Evolutionary conservation across 176 grass and related monocot species (phyloP), one percentile per base, ranked within the genome.

Genomic region (Carex scoparia): DNA sequence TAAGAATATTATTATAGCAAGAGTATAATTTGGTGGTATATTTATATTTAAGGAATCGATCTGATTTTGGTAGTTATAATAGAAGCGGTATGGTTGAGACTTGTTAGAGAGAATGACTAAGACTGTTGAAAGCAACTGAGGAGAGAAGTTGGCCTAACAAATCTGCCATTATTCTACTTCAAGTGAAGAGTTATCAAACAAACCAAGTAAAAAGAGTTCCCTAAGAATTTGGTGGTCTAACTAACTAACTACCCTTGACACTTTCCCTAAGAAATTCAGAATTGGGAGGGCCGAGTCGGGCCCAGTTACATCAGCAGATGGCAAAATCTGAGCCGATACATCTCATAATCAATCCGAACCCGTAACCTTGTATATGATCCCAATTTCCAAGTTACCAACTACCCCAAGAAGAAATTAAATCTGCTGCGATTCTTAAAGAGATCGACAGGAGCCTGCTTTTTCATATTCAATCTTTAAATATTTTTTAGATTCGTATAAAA

Each of bases 111-210:
- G 38, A 63, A 0, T 49, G n/a, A 82, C 30, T 46, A 35, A 28
- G 60, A 82, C 18, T 27, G 54, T 53, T 61, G 15, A 64, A 46
- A 75, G 19, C 71, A 55, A 40, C 55, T 16, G 9, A 35, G n/a
- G 57, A 40, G 60, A 84, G 90, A 61, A 86, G 94, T 93, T 93
- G 89, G 80, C 91, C 94, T 91, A 93, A 85, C 75, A 19, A 69
- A 75, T 44, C 48, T 65, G 14, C 48, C 57, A 61, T 86, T 28
- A 61, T 86, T 28, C 69, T 62, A 59, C 11, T 76, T 76, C 10
- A 28, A 69, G 53, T 54, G 44, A 8, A 23, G 23, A 14, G 1
- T 66, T 28, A 32, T 48, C 9, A 58, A 85, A 76, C 9, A 85
- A 79, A 31, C 13, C 42, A 62, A 75, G 10, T 51, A 75, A 74